phyloP scores from a whole-genome alignment of 305 asterid genomes.

The Lippia alba region DNA sequence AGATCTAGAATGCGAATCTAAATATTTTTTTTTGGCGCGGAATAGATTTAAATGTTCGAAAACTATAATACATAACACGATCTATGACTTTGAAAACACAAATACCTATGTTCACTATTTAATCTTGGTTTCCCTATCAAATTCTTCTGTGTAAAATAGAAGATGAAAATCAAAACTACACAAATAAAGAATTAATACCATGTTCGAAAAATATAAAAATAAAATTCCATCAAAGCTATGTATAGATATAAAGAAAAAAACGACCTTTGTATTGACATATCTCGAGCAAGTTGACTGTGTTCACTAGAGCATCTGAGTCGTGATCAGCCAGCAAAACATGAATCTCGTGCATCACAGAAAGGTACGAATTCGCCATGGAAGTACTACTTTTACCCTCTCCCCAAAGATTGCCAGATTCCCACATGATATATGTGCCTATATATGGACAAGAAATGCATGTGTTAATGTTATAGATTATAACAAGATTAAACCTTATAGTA shows the following conservation, averaged over 20 bases:
- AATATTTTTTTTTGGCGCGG: not conserved
- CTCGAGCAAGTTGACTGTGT: slow-evolving; percentile 39
- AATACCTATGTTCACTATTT: no score
- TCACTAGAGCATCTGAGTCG: slow-evolving; percentile 32
- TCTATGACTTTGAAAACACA: no score
- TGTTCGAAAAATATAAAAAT: no score
- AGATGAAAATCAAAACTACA: no score
- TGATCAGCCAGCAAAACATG: slow-evolving; percentile 58
- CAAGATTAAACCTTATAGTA: not conserved
- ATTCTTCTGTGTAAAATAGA: no score
- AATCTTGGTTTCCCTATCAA: no score
- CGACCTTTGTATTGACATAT: slow-evolving; percentile 49
- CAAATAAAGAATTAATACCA: no score
- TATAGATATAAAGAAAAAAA: not conserved
- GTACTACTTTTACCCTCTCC: slow-evolving; percentile 23
- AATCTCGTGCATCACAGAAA: slow-evolving; percentile 37
- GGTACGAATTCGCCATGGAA: slow-evolving; percentile 33
- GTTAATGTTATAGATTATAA: not conserved
- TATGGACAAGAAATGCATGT: slow-evolving; percentile 5
- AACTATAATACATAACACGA: no score
- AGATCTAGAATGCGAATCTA: no score
- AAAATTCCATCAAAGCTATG: no score
- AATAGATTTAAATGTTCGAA: slow-evolving; percentile 10
- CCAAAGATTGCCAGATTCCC: slow-evolving; percentile 26
- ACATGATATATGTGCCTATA: slow-evolving; percentile 29